Evolutionary conservation across 495 filamentous ascomycete species (phyloP).

Genomic region (Hyaloscypha hepaticicola): DNA sequence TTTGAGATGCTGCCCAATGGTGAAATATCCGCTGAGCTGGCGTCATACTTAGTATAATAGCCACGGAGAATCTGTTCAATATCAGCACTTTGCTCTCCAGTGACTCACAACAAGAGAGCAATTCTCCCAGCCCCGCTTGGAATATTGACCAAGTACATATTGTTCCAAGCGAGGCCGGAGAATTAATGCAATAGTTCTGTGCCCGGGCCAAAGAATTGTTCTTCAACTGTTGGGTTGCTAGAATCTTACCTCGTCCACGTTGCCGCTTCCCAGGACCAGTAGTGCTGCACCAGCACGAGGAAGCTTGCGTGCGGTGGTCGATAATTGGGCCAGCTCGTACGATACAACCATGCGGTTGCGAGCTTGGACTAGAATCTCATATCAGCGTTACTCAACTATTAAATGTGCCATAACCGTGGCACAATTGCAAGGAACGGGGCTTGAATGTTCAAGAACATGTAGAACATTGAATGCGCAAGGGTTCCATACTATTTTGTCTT

Average conservation of each 20-base stretch:
- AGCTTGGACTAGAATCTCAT: neutral
- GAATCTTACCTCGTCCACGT: constrained; percentile 61
- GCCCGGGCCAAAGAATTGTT: too few species aligned
- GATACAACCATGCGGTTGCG: neutral
- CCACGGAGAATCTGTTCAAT: constrained; percentile 59
- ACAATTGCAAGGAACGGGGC: constrained; percentile 50
- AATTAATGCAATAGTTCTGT: too few species aligned
- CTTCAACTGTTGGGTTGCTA: too few species aligned
- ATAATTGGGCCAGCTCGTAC: neutral
- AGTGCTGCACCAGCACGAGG: constrained; percentile 43
- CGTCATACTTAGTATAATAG: constrained; percentile 57
- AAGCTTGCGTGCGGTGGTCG: neutral
- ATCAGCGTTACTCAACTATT: too few species aligned
- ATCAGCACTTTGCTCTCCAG: too few species aligned
- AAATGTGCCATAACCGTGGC: neutral
- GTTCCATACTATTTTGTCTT: constrained; percentile 46
- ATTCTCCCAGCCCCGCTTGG: too few species aligned
- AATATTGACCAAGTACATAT: too few species aligned
- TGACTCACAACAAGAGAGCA: too few species aligned
- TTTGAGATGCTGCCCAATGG: constrained; percentile 74
- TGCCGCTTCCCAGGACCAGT: constrained; percentile 62
- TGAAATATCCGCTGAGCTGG: constrained; percentile 48
- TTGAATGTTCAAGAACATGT: constrained; percentile 69
- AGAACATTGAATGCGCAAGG: constrained; percentile 44
- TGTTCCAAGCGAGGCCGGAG: too few species aligned